These are phyloP conservation scores for Aristolochia fimbriata DNA, from an alignment of 164 flowering plant genomes.

Conservation along the genomic window DNA sequence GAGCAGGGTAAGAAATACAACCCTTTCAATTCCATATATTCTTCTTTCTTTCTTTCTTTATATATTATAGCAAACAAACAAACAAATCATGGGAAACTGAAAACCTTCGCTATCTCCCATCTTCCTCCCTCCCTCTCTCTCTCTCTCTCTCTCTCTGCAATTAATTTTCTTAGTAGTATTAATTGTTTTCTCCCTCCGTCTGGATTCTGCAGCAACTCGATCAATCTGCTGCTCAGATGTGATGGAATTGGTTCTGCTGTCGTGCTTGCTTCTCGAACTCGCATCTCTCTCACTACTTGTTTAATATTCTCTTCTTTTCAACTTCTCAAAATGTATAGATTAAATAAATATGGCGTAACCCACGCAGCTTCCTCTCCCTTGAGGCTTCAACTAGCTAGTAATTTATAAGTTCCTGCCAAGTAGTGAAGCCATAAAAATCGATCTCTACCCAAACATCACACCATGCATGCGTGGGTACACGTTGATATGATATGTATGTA, in stretches of 20 bases:
- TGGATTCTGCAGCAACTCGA: neutral
- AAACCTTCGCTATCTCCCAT: constrained; percentile 4
- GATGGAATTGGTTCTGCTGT: constrained; percentile 24
- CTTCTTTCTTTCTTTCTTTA: neutral
- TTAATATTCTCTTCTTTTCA: constrained; percentile 16
- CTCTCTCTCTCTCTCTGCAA: neutral
- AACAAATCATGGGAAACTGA: constrained; percentile 13
- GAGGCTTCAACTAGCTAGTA: neutral
- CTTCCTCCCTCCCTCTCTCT: constrained; percentile 1
- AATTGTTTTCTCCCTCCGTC: neutral
- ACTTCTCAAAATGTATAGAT: neutral
- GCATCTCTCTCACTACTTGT: constrained; percentile 18
- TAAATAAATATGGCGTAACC: neutral
- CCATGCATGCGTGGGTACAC: too few species aligned
- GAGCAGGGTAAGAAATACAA: constrained; percentile 6
- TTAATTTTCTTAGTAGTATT: neutral
- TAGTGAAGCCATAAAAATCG: too few species aligned
- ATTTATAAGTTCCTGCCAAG: neutral
- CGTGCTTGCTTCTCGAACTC: constrained; percentile 26
- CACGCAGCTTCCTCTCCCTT: neutral
- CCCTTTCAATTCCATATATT: neutral
- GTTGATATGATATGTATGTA: too few species aligned
- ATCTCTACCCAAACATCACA: too few species aligned
- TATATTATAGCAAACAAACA: constrained; percentile 1
- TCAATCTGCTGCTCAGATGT: constrained; percentile 9